Evolutionary conservation across 139 green algal species (phyloP).

Genomic region (Volvox africanus): DNA sequence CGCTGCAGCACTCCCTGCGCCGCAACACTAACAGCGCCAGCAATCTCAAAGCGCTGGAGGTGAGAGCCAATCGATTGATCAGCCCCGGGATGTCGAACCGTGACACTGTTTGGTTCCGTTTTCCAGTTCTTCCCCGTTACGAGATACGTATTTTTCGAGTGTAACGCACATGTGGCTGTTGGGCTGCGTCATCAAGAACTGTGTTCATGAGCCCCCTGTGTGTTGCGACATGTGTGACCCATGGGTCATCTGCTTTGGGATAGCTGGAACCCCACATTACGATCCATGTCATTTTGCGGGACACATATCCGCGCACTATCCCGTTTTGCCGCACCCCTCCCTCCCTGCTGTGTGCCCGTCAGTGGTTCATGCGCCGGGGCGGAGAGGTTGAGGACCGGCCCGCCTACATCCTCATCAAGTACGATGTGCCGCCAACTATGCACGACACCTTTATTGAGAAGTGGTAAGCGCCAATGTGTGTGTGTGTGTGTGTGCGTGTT

Average conservation of each 20-base stretch:
- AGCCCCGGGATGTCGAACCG: neutral
- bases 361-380: slow-evolving; percentile 1
- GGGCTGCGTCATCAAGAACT: no score
- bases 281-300: neutral
- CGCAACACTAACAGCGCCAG: neutral
- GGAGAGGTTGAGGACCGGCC: neutral
- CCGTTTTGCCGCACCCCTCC: neutral
- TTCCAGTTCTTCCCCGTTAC: neutral
- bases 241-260: neutral
- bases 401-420: slow-evolving; percentile 11
- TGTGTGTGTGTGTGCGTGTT: neutral
- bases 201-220: no score
- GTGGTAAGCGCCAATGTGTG: neutral
- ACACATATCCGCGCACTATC: no score
- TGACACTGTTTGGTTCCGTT: neutral
- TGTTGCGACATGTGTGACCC: neutral
- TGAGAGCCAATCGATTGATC: neutral
- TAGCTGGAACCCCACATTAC: no score
- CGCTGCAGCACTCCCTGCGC: neutral
- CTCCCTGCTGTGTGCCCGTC: neutral
- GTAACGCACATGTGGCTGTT: no score
- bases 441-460: slow-evolving; percentile 6
- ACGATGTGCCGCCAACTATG: slow-evolving; percentile 8
- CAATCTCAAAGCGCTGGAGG: neutral
- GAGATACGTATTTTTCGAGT: neutral